phyloP scores from a whole-genome alignment of 148 eudicot species.

The Gaultheria prostrata region DNA sequence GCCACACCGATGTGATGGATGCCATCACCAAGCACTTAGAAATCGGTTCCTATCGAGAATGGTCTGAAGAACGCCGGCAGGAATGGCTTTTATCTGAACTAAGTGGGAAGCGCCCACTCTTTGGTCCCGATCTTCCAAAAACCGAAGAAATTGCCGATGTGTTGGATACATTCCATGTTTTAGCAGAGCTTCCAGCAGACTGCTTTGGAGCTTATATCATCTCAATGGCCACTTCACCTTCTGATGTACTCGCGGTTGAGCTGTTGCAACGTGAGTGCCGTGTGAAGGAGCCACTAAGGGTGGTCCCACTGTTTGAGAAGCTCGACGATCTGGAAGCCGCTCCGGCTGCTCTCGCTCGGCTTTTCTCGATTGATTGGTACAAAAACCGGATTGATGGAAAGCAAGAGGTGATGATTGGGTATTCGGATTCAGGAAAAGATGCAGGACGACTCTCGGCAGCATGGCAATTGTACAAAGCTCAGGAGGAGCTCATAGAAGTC shows the following conservation, averaged over 20 bases:
- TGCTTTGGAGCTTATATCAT: slow-evolving; percentile 97
- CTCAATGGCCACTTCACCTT: slow-evolving; percentile 95
- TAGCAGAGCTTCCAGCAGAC: slow-evolving; percentile 89
- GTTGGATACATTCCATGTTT: slow-evolving; percentile 66
- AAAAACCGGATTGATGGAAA: slow-evolving; percentile 73
- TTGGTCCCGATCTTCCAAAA: slow-evolving; percentile 87
- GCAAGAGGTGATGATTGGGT: slow-evolving; percentile 99
- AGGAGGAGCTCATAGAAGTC: slow-evolving; percentile 90
- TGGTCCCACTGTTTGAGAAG: slow-evolving; percentile 94
- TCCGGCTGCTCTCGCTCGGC: slow-evolving; percentile 87
- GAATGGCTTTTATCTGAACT: slow-evolving; percentile 98
- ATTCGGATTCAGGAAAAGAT: slow-evolving; percentile 94
- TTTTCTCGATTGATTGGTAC: slow-evolving; percentile 93
- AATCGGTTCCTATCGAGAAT: slow-evolving; percentile 88
- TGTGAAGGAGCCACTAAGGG: slow-evolving; percentile 75
- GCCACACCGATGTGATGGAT: slow-evolving; percentile 95
- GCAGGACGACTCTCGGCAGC: slow-evolving; percentile 97
- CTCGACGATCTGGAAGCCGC: slow-evolving; percentile 89
- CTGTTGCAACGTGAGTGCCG: slow-evolving; percentile 94
- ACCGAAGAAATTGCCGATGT: slow-evolving; percentile 96
- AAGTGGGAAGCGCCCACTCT: slow-evolving; percentile 85
- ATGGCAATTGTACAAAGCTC: slow-evolving; percentile 94
- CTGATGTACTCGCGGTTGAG: slow-evolving; percentile 96
- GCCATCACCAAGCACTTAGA: slow-evolving; percentile 85
- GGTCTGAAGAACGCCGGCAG: slow-evolving; percentile 87